Base-by-base conservation (phyloP, 2,329 filamentous ascomycete genomes). In the Cercospora brassicicola region DNA sequence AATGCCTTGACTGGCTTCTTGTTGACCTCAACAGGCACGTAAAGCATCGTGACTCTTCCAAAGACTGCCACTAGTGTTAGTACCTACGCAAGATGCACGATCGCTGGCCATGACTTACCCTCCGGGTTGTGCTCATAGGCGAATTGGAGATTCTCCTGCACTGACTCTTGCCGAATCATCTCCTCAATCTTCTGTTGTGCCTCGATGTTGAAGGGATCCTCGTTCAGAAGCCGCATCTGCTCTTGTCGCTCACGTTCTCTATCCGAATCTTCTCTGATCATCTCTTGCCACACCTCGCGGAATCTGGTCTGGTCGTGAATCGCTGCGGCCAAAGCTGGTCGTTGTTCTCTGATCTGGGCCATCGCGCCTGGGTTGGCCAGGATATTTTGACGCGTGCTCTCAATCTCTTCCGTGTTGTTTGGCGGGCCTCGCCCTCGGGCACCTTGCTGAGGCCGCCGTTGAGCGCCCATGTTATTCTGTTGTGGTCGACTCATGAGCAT, bases 121-220 rank as follows among this genome's bases (percentile, higher is more conserved):
- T 98, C 95, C 0, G 95, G 95, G 76, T 96, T 97, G 81, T 98
- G 90, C 81, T 98, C 94, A 86, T 97, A 94, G 51, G 95, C 95
- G 81, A 94, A 95, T 77, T 98, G 93, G 68, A 98, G 81, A 77
- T 99, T 99, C 82, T 97, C 93, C 80, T 94, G 93, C 56, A 99
- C 94, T 15, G 90, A 87, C 81, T 98, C 92, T 81, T 97, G 92
- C 65, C 95, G 90, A 77, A 99, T 99, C 81, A 98, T 96, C 82
- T 99, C 95, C 78, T 95, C 94, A 70, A 99, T 99, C 82, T 90
- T 92, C 57, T 86, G 86, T 81, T 99, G 95, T 8, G 94, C 92
- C 72, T 97, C 94, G 28, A 93, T 83, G 77, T 99, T 94, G 81
- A 98, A 97, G 0, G 94, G 94, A 76, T 99, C 95, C 9, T 93